phyloP scores from a whole-genome alignment of 1,284 basidiomycete species.

The Chondrostereum purpureum region DNA sequence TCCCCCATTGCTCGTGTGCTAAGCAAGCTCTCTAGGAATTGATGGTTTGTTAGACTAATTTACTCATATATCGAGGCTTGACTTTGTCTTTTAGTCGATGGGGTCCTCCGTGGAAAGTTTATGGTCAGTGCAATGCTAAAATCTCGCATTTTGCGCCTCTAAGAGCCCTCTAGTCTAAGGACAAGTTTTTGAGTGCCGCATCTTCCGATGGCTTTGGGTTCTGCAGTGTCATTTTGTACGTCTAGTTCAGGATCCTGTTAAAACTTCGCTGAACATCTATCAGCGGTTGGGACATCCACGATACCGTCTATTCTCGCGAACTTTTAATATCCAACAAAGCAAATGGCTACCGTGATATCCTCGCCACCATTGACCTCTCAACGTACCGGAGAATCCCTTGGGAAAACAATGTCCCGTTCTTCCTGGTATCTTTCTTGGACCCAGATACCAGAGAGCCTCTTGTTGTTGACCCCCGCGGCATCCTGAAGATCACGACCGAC shows the following conservation, averaged over 20 bases:
- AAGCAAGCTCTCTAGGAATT: slow-evolving; percentile 38
- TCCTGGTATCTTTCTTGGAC: slow-evolving; percentile 86
- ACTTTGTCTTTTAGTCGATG: slow-evolving; percentile 62
- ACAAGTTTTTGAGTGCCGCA: slow-evolving; percentile 87
- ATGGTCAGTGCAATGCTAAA: slow-evolving; percentile 48
- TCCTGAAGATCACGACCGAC: slow-evolving; percentile 60
- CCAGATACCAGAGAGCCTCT: slow-evolving; percentile 76
- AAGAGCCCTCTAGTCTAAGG: slow-evolving; percentile 56
- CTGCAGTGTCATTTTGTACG: slow-evolving; percentile 85
- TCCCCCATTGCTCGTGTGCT: slow-evolving; percentile 1
- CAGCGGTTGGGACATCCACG: slow-evolving; percentile 88
- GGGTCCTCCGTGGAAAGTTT: slow-evolving; percentile 88
- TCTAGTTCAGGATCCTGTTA: slow-evolving; percentile 7
- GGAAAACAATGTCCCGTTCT: slow-evolving; percentile 91
- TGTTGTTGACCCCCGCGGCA: slow-evolving; percentile 78
- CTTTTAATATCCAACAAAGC: slow-evolving; percentile 83
- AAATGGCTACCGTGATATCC: slow-evolving; percentile 88
- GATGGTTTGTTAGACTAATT: slow-evolving; percentile 45
- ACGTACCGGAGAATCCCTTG: slow-evolving; percentile 86
- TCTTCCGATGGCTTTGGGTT: slow-evolving; percentile 85
- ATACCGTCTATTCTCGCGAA: slow-evolving; percentile 76
- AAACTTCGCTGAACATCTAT: slow-evolving; percentile 3
- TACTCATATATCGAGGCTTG: neutral
- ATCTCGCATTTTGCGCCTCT: slow-evolving; percentile 3
- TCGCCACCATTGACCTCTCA: slow-evolving; percentile 79